Evolutionary conservation across 768 basidiomycete genomes (phyloP), one percentile per base, ranked within the genome.

Genomic region (Fistulinella prunicolor): DNA sequence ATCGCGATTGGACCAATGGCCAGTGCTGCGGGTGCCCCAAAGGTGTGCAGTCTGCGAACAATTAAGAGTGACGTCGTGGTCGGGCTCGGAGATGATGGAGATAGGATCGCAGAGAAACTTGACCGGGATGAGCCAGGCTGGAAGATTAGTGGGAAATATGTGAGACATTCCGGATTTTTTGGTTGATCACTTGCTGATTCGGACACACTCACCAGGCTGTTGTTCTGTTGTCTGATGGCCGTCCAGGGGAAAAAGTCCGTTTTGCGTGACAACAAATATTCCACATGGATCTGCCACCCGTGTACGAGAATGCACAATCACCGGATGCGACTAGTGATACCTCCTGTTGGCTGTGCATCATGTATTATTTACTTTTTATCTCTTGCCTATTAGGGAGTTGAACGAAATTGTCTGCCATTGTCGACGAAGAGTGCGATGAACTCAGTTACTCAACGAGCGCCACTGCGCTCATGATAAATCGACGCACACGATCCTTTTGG

Each of bases 111-210:
- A 3, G 86, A 90, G 65, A 77, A 74, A 47, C 73, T 96, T n/a
- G 90, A 95, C 66, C 74, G 86, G 59, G 76, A 79, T 22, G 92
- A 96, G 62, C 82, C 87, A 16, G 94, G 94, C 42, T 97, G 94
- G 94, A 94, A 93, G 74, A 95, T 96, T 61, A 90, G 89, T 42
- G 93, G 93, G 39, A 94, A 94, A 90, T 94, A 93, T 61, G 92
- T 93, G 65, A 71, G 16, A 53, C 38, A 7, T 47, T 14, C 44
- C 37, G 20, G 22, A 9, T 16, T 30, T 28, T 34, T 28, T 39
- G 34, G 44, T 42, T 45, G 38, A 46, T 39, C 47, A 3, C 17
- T 46, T 36, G 16, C 55, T 68, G 38, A 66, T 38, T 16, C 7
- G 17, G 26, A 46, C 24, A 24, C 12, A 20, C 3, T 50, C 17